Evolutionary conservation across 225 moss, liverwort and hornwort species (phyloP), one percentile per base, ranked within the genome.

Genomic region (Polytrichum commune): DNA sequence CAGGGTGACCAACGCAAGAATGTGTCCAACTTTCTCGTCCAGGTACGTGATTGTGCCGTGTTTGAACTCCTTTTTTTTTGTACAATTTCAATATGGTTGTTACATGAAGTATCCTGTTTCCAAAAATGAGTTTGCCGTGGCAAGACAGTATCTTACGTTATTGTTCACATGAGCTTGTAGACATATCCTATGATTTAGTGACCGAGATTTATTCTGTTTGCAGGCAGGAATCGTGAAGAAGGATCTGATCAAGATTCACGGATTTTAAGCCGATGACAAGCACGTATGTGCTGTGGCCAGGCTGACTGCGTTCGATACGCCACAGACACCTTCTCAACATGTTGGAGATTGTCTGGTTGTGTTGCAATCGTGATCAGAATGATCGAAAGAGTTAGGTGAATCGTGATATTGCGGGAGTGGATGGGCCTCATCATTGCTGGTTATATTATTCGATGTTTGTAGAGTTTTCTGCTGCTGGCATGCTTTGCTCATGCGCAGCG

Each of bases 191-290:
- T 29, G 13, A 53, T 18, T 23, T 35, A 4, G 60, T 62, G 23
- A 5, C 64, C 10, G 0, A 18, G 20, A 2, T 33, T 54, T 62
- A 80, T 30, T 4, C 18, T 19, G 3, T 27, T 38, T 20, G 58
- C 91, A 93, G 90, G 94, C 93, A 64, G 93, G 96, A 66, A 86
- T 96, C 74, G 96, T 93, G 75, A 96, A 92, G 66, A 96, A 92
- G 61, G 96, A 96, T 75, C 75, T 96, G 68, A 96, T 96, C 73
- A 96, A 96, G 75, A 93, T 96, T 75, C 96, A 93, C 79, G 96
- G 96, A 13, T 96, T 91, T 68, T 87, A 69, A 75, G 75, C 67
- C 56, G 63, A 63, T 79, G 74, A 71, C 70, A 32, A 65, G 29
- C 70, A 23, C 57, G 46, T 71, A 33, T 63, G 19, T 53, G 55